Conservation (phyloP, 768 basidiomycete species). For the Calocybe cyanea region DNA sequence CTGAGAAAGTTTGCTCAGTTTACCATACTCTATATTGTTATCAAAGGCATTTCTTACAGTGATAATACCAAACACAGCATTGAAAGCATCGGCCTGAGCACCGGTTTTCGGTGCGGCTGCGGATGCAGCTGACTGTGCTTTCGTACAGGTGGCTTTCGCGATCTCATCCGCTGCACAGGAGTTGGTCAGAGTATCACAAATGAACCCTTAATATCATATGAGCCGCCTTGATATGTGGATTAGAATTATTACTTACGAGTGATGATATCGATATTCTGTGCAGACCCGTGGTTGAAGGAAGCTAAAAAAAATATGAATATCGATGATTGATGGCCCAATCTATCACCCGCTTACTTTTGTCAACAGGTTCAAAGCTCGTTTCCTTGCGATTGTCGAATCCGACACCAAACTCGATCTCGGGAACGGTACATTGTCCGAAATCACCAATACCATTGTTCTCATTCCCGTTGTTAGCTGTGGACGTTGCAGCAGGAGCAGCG, state of each 20-base stretch:
- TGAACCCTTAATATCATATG: constrained; percentile 41
- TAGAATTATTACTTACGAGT: constrained; percentile 33
- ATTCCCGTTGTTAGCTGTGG: constrained; percentile 10
- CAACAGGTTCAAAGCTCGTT: constrained; percentile 50
- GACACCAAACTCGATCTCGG: constrained; percentile 51
- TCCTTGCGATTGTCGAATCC: constrained; percentile 53
- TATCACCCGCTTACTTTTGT: constrained; percentile 31
- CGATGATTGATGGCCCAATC: not conserved
- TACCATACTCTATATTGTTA: not conserved
- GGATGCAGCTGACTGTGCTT: constrained; percentile 37
- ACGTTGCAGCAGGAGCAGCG: constrained; percentile 15
- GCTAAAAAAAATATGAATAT: constrained; percentile 19
- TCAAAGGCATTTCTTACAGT: constrained; percentile 30
- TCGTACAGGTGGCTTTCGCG: constrained; percentile 45
- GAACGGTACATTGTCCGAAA: constrained; percentile 51
- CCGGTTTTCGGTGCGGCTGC: constrained; percentile 41
- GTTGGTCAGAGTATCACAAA: constrained; percentile 55
- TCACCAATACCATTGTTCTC: constrained; percentile 27
- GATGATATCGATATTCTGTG: constrained; percentile 58
- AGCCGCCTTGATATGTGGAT: no score
- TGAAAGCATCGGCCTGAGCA: constrained; percentile 61
- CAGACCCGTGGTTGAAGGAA: constrained; percentile 55
- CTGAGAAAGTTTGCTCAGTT: constrained; percentile 19
- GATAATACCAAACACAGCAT: constrained; percentile 48
- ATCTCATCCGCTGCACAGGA: constrained; percentile 50